Conservation (phyloP, 208 protist species). For the Trypanosoma lewisi region DNA sequence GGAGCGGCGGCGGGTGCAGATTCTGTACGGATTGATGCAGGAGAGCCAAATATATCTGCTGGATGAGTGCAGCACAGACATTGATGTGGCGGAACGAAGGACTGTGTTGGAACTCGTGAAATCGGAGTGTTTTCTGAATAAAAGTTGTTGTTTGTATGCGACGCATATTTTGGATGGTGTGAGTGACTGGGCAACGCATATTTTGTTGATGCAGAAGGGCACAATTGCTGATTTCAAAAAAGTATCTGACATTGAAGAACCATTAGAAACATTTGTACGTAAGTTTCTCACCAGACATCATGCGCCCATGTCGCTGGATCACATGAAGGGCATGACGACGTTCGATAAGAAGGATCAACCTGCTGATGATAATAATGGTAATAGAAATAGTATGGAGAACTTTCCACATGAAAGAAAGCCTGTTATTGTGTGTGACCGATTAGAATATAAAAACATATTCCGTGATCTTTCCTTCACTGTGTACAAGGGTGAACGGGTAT, state of each 20-base stretch:
- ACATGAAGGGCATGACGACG: too few relatives aligned
- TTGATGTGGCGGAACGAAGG: constrained; percentile 70
- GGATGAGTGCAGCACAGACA: constrained; percentile 87
- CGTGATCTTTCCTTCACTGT: constrained; percentile 48
- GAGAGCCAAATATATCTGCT: constrained; percentile 53
- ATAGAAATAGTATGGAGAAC: neutral
- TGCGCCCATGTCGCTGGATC: neutral
- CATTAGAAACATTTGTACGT: constrained; percentile 54
- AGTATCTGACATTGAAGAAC: constrained; percentile 33
- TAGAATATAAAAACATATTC: constrained; percentile 75
- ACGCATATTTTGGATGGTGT: constrained; percentile 85
- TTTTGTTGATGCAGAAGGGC: constrained; percentile 55
- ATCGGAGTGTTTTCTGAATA: constrained; percentile 35
- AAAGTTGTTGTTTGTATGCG: constrained; percentile 71
- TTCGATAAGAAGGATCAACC: too few relatives aligned
- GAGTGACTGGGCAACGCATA: constrained; percentile 76
- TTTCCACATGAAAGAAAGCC: constrained; percentile 9
- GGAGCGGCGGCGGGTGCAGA: constrained; percentile 67
- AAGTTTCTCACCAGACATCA: constrained; percentile 34
- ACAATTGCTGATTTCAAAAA: constrained; percentile 33
- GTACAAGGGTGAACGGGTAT: constrained; percentile 52
- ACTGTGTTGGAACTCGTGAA: constrained; percentile 60
- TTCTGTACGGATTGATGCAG: constrained; percentile 65
- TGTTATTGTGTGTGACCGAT: constrained; percentile 46
- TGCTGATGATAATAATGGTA: neutral